Conservation (phyloP, 305 asterid species). For the Fraxinus sp. region DNA sequence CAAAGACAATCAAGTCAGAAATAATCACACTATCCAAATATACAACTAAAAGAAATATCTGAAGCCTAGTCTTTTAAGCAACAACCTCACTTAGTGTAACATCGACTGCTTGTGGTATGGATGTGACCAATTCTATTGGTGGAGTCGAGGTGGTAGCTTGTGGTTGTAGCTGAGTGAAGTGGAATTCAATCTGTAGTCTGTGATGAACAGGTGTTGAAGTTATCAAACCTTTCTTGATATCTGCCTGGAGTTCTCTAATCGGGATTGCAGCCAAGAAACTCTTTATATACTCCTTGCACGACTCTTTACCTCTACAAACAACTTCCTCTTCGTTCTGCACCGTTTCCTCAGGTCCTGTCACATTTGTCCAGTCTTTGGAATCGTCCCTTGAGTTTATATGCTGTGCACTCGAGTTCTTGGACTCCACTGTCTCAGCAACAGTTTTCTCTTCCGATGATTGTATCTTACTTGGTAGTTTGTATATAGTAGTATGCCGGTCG, state of each 20-base stretch:
- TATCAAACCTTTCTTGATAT: slow-evolving; percentile 74
- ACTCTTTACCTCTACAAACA: slow-evolving; percentile 71
- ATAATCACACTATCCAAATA: slow-evolving; percentile 32
- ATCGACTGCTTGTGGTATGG: slow-evolving; percentile 23
- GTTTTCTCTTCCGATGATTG: slow-evolving; percentile 50
- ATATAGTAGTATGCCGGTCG: slow-evolving; percentile 55
- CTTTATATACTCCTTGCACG: slow-evolving; percentile 90
- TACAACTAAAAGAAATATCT: slow-evolving; percentile 25
- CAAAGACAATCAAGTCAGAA: slow-evolving; percentile 21
- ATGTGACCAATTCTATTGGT: slow-evolving; percentile 26
- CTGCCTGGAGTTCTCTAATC: slow-evolving; percentile 77
- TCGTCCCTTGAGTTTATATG: slow-evolving; percentile 26
- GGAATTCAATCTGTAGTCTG: slow-evolving; percentile 90
- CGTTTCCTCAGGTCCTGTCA: slow-evolving; percentile 33
- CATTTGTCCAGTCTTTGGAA: slow-evolving; percentile 20
- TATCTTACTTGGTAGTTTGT: slow-evolving; percentile 35
- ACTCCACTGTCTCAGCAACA: slow-evolving; percentile 25
- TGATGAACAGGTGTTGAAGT: slow-evolving; percentile 74
- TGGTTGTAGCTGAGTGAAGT: slow-evolving; percentile 52
- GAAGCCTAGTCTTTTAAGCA: slow-evolving; percentile 17
- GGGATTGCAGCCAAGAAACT: slow-evolving; percentile 95
- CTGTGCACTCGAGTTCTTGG: slow-evolving; percentile 22
- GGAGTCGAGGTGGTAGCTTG: slow-evolving; percentile 4
- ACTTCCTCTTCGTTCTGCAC: slow-evolving; percentile 36
- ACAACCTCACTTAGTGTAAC: slow-evolving; percentile 28